These are phyloP conservation scores for Sphagnum tenellum DNA, from an alignment of 225 moss, liverwort and hornwort genomes.

Conservation along the genomic window DNA sequence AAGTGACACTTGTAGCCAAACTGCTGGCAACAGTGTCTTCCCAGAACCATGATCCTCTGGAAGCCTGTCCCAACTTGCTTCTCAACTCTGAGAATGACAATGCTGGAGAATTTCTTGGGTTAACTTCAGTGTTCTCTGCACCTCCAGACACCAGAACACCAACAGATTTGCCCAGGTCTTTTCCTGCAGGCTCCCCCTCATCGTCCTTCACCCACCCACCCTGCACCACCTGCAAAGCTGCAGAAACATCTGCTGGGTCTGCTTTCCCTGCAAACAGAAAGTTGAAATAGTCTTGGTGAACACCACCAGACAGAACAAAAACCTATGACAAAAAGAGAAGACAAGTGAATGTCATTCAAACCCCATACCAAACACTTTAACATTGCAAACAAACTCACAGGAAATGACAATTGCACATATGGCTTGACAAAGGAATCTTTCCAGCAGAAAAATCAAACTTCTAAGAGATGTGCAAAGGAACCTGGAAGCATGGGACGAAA, in stretches of 20 bases:
- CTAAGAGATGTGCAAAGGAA: neutral
- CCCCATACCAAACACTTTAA: no score
- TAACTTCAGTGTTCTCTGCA: conserved; percentile 23
- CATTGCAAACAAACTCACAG: no score
- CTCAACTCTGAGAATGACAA: no score
- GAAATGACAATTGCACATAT: no score
- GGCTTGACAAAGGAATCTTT: neutral
- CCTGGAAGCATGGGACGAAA: conserved; percentile 74
- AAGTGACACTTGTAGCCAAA: conserved; percentile 8
- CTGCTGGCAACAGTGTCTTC: neutral
- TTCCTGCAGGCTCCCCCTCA: conserved; percentile 45
- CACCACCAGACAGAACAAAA: no score
- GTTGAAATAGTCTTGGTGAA: no score
- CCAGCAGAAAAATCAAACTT: no score
- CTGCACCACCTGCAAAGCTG: conserved; percentile 78
- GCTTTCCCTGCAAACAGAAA: conserved; percentile 46
- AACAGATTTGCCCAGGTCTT: conserved; percentile 14
- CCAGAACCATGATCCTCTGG: no score
- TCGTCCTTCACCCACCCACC: conserved; percentile 72
- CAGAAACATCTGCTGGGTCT: conserved; percentile 81
- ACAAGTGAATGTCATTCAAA: no score
- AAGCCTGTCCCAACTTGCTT: no score
- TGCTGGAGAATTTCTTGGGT: no score
- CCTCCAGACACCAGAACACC: conserved; percentile 73
- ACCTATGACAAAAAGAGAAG: no score